These are phyloP conservation scores for Phylloporus sp. DNA, from an alignment of 1,284 basidiomycete genomes.

Conservation along the genomic window DNA sequence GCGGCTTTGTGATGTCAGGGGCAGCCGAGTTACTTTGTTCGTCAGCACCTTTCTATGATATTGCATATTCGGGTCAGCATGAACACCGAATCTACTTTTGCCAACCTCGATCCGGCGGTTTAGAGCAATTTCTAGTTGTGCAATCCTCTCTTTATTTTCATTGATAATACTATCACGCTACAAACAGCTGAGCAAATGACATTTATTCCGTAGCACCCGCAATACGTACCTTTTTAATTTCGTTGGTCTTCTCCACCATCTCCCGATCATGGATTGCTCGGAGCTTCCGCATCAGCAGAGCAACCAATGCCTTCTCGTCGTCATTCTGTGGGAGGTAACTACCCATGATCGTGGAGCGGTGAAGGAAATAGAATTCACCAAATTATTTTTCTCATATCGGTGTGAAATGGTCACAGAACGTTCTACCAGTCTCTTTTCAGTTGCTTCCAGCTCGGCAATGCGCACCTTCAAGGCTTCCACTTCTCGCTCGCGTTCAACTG, in stretches of 20 bases:
- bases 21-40: conserved; percentile 20
- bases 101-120: conserved; percentile 45
- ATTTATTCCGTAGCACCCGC: background rate
- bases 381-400: conserved; percentile 44
- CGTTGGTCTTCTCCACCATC: conserved; percentile 53
- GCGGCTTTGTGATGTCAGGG: conserved; percentile 16
- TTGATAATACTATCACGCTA: conserved; percentile 51
- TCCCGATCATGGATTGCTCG: conserved; percentile 52
- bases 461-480: conserved; percentile 28
- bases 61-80: conserved; percentile 16
- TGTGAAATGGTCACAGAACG: conserved; percentile 35
- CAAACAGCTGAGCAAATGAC: conserved; percentile 15
- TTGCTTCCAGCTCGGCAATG: conserved; percentile 35
- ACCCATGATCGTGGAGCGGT: conserved; percentile 12
- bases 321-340: conserved; percentile 42
- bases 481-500: conserved; percentile 29
- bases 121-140: conserved; percentile 47
- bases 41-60: conserved; percentile 22
- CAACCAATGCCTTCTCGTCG: conserved; percentile 50
- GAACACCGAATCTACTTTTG: conserved; percentile 15
- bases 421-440: conserved; percentile 30
- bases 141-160: conserved; percentile 42
- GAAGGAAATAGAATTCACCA: conserved; percentile 40
- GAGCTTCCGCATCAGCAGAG: conserved; percentile 45
- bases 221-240: conserved; percentile 50